A percentile compares a stretch with the other conserved stretches of the same genome.
Conservation (phyloP, 805 yeast genomes). For the Candida sithepensis region DNA sequence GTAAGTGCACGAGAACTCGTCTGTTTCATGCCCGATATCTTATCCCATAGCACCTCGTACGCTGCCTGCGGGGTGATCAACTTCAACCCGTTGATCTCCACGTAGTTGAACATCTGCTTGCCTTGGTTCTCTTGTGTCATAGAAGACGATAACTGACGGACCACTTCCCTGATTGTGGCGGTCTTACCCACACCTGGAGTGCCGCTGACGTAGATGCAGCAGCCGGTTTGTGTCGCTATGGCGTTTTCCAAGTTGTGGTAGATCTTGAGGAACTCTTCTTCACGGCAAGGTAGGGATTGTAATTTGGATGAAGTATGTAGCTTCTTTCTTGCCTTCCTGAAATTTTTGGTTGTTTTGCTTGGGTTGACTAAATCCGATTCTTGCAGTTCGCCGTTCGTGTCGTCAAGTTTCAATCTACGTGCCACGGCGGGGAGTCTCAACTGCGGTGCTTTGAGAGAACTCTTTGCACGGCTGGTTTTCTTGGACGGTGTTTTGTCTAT, state of each 20-base stretch:
- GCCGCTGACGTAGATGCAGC: constrained; percentile 89
- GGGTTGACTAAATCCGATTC: constrained; percentile 2
- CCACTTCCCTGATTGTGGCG: constrained; percentile 84
- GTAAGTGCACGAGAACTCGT: constrained; percentile 63
- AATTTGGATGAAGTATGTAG: constrained; percentile 38
- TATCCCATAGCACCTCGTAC: constrained; percentile 80
- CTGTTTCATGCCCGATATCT: constrained; percentile 56
- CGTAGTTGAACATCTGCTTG: constrained; percentile 51
- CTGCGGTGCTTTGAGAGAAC: not conserved
- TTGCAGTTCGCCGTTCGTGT: constrained; percentile 4
- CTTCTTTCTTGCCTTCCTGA: constrained; percentile 37
- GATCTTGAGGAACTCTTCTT: constrained; percentile 70
- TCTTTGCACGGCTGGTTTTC: not conserved
- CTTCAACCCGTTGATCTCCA: constrained; percentile 91
- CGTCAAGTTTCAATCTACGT: constrained; percentile 14
- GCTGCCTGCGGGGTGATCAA: constrained; percentile 75
- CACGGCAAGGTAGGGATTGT: constrained; percentile 76
- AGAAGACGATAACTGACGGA: constrained; percentile 52
- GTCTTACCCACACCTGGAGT: constrained; percentile 99
- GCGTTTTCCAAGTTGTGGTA: constrained; percentile 69
- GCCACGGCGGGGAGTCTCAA: constrained; percentile 12
- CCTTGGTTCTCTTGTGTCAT: constrained; percentile 19
- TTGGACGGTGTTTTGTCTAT: not conserved
- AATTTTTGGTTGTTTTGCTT: constrained; percentile 20
- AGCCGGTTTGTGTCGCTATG: constrained; percentile 65